Percentiles rank a stretch among this genome's conserved stretches.
Conservation (phyloP, 208 protist genomes). For the Endotrypanum monterogeii region DNA sequence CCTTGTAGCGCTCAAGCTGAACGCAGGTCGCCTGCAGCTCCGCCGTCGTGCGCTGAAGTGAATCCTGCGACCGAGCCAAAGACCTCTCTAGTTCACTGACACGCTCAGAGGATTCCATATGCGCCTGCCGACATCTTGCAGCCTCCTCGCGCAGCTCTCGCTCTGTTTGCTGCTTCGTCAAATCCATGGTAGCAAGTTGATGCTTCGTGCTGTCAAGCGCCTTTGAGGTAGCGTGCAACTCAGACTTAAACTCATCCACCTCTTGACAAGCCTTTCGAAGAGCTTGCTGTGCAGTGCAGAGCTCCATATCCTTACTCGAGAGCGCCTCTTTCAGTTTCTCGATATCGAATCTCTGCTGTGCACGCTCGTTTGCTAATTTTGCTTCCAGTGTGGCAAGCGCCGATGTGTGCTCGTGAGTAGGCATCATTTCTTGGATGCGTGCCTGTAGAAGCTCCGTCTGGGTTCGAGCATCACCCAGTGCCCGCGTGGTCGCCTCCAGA, state of each 20-base stretch:
- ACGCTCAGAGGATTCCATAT: slow-evolving; percentile 18
- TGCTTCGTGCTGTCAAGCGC: slow-evolving; percentile 22
- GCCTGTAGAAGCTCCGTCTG: slow-evolving; percentile 23
- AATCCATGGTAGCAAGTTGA: slow-evolving; percentile 6
- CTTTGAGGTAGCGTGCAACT: slow-evolving; percentile 24
- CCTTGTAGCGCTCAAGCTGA: slow-evolving; percentile 29
- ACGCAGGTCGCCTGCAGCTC: slow-evolving; percentile 17
- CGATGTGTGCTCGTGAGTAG: slow-evolving; percentile 19
- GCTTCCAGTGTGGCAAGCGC: slow-evolving; percentile 25
- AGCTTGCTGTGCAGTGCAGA: slow-evolving; percentile 8
- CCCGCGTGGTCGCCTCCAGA: slow-evolving; percentile 6
- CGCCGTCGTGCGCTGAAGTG: slow-evolving; percentile 17
- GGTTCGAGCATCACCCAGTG: slow-evolving; percentile 8
- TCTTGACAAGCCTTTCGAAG: slow-evolving; percentile 18
- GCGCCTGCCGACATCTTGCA: slow-evolving; percentile 12
- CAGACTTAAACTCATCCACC: slow-evolving; percentile 21
- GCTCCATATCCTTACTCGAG: slow-evolving; percentile 27
- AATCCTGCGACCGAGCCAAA: slow-evolving; percentile 11
- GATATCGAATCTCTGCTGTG: slow-evolving; percentile 15
- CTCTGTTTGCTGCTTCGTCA: slow-evolving; percentile 19
- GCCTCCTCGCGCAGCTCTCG: slow-evolving; percentile 29
- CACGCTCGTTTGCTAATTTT: not conserved
- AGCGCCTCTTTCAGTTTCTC: slow-evolving; percentile 14
- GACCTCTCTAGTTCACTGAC: slow-evolving; percentile 30
- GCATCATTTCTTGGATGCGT: slow-evolving; percentile 23